Conservation (phyloP, 148 eudicot species). For the Chenopodium suecicum region DNA sequence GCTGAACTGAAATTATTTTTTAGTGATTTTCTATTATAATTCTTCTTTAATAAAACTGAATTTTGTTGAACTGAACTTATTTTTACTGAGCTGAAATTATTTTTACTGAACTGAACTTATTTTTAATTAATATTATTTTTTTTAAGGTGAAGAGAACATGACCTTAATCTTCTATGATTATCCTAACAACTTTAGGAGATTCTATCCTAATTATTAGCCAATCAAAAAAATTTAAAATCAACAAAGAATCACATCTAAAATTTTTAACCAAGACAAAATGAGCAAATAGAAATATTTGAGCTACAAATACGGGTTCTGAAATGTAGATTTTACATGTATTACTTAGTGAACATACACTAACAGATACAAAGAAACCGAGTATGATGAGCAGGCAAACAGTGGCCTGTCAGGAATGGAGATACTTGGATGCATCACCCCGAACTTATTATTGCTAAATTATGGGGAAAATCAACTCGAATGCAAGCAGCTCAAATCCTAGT, state of each 20-base stretch:
- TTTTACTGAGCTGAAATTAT: too few species aligned
- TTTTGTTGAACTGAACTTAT: too few species aligned
- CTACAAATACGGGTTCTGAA: neutral
- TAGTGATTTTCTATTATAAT: too few species aligned
- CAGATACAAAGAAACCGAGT: neutral
- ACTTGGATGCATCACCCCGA: neutral
- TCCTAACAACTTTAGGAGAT: too few species aligned
- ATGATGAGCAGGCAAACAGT: neutral
- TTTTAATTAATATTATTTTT: too few species aligned
- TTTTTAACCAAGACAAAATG: neutral
- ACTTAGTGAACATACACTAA: neutral
- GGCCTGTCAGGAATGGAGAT: neutral
- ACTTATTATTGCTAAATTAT: neutral
- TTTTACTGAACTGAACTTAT: too few species aligned
- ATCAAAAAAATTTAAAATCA: too few species aligned
- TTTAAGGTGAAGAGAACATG: too few species aligned
- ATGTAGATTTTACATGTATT: neutral
- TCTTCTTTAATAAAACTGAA: too few species aligned
- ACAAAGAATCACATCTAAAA: neutral
- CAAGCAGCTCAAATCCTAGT: neutral
- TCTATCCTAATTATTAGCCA: too few species aligned
- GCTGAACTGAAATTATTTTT: too few species aligned
- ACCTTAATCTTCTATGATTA: too few species aligned
- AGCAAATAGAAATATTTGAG: neutral
- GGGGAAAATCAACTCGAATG: neutral